phyloP scores from a whole-genome alignment of 148 eudicot genomes.

The Persicaria tinctoria region DNA sequence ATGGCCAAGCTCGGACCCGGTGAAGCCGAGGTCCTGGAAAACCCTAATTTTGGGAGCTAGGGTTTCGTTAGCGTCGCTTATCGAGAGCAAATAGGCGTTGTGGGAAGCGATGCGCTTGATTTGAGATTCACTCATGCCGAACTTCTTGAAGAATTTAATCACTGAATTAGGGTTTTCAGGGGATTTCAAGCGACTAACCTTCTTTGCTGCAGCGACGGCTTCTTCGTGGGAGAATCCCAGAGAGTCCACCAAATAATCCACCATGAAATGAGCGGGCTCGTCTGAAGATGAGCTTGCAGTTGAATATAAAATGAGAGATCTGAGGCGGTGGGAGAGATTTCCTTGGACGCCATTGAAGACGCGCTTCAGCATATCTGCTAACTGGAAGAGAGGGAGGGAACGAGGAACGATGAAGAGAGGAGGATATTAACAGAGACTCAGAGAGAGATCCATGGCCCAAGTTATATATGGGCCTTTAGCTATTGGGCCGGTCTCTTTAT shows the following conservation, averaged over 20 bases:
- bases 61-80: slow-evolving; percentile 17
- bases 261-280: slow-evolving; percentile 11
- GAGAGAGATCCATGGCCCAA: no score
- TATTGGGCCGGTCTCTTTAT: background rate
- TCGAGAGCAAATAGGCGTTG: slow-evolving; percentile 1
- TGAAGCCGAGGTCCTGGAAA: slow-evolving; percentile 19
- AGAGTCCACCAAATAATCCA: slow-evolving; percentile 15
- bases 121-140: slow-evolving; percentile 14
- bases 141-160: slow-evolving; percentile 9
- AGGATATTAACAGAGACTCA: background rate
- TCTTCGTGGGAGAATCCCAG: slow-evolving; percentile 20
- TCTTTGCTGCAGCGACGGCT: slow-evolving; percentile 16
- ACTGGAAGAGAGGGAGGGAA: background rate
- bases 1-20: slow-evolving; percentile 11
- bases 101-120: slow-evolving; percentile 7
- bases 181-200: slow-evolving; percentile 17
- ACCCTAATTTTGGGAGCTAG: slow-evolving; percentile 22
- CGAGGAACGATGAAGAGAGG: background rate
- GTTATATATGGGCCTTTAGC: background rate
- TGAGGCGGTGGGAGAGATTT: background rate
- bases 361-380: slow-evolving; percentile 5
- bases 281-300: background rate
- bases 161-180: slow-evolving; percentile 13
- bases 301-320: background rate
- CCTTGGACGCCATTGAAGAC: slow-evolving; percentile 9